Evolutionary conservation across 2,329 filamentous ascomycete species (phyloP).

Genomic region (Colletotrichum tanaceti): DNA sequence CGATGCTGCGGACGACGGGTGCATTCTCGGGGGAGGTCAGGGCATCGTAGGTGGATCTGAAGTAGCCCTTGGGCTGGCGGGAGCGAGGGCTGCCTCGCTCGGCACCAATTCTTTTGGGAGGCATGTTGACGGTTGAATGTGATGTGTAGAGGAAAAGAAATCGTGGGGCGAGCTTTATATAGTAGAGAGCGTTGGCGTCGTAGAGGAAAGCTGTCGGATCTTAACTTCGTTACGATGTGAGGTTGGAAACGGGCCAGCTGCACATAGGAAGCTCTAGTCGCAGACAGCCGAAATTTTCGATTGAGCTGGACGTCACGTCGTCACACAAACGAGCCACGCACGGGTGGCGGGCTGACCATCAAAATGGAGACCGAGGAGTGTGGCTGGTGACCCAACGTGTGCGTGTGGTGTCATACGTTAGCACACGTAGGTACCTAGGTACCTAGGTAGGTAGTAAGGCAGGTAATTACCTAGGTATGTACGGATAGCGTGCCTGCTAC

Average conservation of each 20-base stretch:
- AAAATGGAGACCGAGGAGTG: not conserved
- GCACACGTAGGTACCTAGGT: not conserved
- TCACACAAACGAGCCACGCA: conserved; percentile 13
- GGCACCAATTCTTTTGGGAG: conserved; percentile 70
- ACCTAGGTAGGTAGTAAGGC: too few relatives aligned
- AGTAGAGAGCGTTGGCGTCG: not conserved
- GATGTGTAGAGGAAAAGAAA: conserved; percentile 11
- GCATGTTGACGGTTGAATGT: conserved; percentile 60
- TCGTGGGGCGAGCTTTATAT: conserved; percentile 1
- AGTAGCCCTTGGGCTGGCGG: conserved; percentile 62
- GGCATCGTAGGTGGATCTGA: conserved; percentile 69
- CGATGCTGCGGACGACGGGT: conserved; percentile 74
- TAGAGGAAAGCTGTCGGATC: conserved; percentile 14
- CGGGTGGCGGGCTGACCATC: not conserved
- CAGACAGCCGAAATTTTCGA: conserved; percentile 32
- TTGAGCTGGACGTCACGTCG: conserved; percentile 16
- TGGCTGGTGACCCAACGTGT: not conserved
- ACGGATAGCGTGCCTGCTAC: too few relatives aligned
- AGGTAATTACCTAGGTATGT: too few relatives aligned
- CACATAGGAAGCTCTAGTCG: conserved; percentile 1
- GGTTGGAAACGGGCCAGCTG: not conserved
- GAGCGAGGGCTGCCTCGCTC: conserved; percentile 58
- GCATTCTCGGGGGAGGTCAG: conserved; percentile 76
- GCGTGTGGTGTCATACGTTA: too few relatives aligned
- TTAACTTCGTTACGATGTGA: conserved; percentile 16